Evolutionary conservation across 2,329 filamentous ascomycete species (phyloP).

Genomic region (Escovopsis sp.): DNA sequence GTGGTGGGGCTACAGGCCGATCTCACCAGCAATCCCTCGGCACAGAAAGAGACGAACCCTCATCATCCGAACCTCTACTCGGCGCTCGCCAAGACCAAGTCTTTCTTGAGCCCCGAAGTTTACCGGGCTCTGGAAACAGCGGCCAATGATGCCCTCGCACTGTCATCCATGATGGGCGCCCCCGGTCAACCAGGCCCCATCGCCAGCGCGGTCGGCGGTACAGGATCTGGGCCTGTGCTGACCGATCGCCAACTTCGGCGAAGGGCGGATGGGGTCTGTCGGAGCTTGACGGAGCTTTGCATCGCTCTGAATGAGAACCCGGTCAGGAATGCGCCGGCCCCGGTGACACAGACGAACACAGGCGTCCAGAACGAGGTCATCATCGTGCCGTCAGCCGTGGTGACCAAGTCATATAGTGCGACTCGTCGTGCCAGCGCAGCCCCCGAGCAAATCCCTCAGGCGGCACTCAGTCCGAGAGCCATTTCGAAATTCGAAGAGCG

Average conservation of each 20-base stretch:
- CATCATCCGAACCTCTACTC: constrained; percentile 70
- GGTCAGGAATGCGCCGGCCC: constrained; percentile 13
- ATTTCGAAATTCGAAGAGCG: constrained; percentile 40
- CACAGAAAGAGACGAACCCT: constrained; percentile 51
- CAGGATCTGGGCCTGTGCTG: constrained; percentile 37
- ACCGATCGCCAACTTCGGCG: constrained; percentile 76
- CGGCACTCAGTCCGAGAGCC: constrained; percentile 30
- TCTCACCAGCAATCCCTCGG: constrained; percentile 27
- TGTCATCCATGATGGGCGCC: constrained; percentile 65
- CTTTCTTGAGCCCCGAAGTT: constrained; percentile 53
- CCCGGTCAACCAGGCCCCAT: constrained; percentile 54
- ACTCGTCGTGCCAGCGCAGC: constrained; percentile 28
- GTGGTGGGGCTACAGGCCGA: constrained; percentile 13
- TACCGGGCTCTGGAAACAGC: constrained; percentile 70
- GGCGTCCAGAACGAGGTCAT: constrained; percentile 13
- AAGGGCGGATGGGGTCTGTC: constrained; percentile 86
- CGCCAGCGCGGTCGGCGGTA: constrained; percentile 49
- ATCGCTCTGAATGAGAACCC: constrained; percentile 60
- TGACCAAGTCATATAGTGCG: constrained; percentile 26
- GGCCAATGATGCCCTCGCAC: constrained; percentile 63
- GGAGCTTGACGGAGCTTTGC: constrained; percentile 83
- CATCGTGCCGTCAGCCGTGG: constrained; percentile 21
- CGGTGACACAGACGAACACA: constrained; percentile 3
- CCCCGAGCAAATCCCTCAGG: constrained; percentile 25
- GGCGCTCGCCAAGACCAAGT: constrained; percentile 65